A percentile compares a stretch with the other conserved stretches of the same genome.
These are phyloP conservation scores for peach (Prunus persica) DNA, from an alignment of 306 rosid species.

Conservation along the genomic window Prunus_persica_NCBIv2 NC_034016.1:20575501-20576000, in stretches of 20 bases:
- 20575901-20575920: slow-evolving; percentile 72
- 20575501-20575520: slow-evolving; percentile 45
- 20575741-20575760: slow-evolving; percentile 69
- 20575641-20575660: slow-evolving; percentile 39
- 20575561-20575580: slow-evolving; percentile 52
- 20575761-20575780: slow-evolving; percentile 87
- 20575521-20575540: slow-evolving; percentile 68
- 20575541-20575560: slow-evolving; percentile 67
- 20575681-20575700: slow-evolving; percentile 63
- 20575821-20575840: slow-evolving; percentile 58
- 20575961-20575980: slow-evolving; percentile 26
- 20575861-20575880: slow-evolving; percentile 79
- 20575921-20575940: slow-evolving; percentile 17
- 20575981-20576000: slow-evolving; percentile 25
- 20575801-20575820: slow-evolving; percentile 65
- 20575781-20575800: slow-evolving; percentile 81
- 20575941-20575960: slow-evolving; percentile 17
- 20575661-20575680: slow-evolving; percentile 49
- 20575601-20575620: slow-evolving; percentile 59
- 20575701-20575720: slow-evolving; percentile 49
- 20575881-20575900: slow-evolving; percentile 78
- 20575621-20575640: slow-evolving; percentile 44
- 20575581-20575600: slow-evolving; percentile 37
- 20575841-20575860: slow-evolving; percentile 60
- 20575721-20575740: slow-evolving; percentile 75